phyloP scores from a whole-genome alignment of 257 asterid genomes.

The Nicotiana paniculata region DNA sequence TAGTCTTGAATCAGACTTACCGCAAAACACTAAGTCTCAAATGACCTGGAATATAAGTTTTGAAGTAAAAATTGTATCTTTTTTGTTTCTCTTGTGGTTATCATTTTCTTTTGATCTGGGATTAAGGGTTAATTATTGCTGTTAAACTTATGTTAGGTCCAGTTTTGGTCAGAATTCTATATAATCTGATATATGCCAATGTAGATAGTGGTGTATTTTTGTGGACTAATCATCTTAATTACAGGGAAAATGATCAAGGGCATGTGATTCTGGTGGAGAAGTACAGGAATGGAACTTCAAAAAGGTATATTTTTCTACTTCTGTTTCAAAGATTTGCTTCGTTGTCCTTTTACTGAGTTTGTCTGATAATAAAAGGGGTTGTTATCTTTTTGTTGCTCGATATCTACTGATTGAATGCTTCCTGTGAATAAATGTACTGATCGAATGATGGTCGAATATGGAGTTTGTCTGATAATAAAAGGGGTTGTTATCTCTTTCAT shows the following conservation, averaged over 20 bases:
- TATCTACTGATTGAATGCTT: neutral
- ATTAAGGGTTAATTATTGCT: neutral
- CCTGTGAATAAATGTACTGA: neutral
- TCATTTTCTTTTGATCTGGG: neutral
- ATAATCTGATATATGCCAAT: constrained; percentile 14
- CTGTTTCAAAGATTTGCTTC: neutral
- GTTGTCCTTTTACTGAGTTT: neutral
- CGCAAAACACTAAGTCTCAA: neutral
- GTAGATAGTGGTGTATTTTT: neutral
- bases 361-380: neutral
- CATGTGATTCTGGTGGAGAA: constrained; percentile 60
- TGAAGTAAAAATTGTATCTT: neutral
- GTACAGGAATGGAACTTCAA: constrained; percentile 72
- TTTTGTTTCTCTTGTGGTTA: neutral
- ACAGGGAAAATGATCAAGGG: constrained; percentile 38
- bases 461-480: neutral
- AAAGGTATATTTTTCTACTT: constrained; percentile 34
- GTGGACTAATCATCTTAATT: neutral
- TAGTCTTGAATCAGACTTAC: neutral
- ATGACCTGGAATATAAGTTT: neutral
- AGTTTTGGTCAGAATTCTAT: neutral
- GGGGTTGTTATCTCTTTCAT: neutral
- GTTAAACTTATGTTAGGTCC: constrained; percentile 18
- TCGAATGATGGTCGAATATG: neutral
- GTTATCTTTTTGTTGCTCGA: neutral